Evolutionary conservation across 352 stramenopile species (phyloP).

Genomic region (Phytophthora multivora): DNA sequence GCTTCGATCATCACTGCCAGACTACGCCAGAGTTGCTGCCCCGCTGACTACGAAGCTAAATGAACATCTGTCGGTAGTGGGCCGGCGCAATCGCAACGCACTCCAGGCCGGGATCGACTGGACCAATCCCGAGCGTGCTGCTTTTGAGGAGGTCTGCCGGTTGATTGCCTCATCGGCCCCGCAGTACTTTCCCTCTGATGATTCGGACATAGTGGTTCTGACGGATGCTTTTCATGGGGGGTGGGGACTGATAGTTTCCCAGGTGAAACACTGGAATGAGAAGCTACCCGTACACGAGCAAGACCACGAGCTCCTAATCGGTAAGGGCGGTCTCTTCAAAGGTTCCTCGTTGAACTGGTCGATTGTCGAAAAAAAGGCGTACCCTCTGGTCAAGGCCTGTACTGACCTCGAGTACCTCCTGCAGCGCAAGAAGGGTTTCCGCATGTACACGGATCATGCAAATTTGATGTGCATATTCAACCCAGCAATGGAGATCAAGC

Average conservation of each 20-base stretch:
- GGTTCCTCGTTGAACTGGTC: conserved; percentile 20
- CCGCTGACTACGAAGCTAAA: conserved; percentile 8
- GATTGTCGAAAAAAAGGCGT: conserved; percentile 31
- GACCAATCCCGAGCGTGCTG: neutral
- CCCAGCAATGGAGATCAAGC: conserved; percentile 27
- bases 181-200: neutral
- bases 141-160: neutral
- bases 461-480: conserved; percentile 34
- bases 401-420: conserved; percentile 23
- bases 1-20: conserved; percentile 15
- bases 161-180: neutral
- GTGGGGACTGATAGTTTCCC: conserved; percentile 17
- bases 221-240: conserved; percentile 15
- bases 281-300: conserved; percentile 19
- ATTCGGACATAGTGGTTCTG: neutral
- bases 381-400: neutral
- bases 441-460: conserved; percentile 30
- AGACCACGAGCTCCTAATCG: conserved; percentile 23
- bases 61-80: neutral
- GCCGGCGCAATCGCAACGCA: neutral
- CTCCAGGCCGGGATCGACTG: neutral
- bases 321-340: conserved; percentile 28
- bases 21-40: conserved; percentile 10
- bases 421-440: conserved; percentile 11
- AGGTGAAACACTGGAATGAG: conserved; percentile 20